Evolutionary conservation across 2,329 filamentous ascomycete genomes (phyloP), one percentile per base, ranked within the genome.

Genomic region (Aureobasidium sp.): DNA sequence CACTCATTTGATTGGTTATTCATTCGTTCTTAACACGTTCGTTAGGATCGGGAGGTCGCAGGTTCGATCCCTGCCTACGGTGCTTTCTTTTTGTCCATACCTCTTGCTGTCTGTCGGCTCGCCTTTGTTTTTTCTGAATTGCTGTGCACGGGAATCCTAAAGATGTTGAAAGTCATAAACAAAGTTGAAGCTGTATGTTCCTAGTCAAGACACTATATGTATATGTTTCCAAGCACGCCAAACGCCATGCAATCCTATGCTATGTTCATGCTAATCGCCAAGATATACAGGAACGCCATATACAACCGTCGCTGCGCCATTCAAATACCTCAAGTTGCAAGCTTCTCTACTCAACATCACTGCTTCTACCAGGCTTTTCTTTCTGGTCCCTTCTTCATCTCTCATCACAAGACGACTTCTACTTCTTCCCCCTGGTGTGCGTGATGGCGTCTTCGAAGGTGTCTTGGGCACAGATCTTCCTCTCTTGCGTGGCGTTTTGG

Each of bases 281-380:
- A 96, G 79, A 75, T 91, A 97, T 65, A 96, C 90, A 34, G 94
- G 94, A 71, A 99, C 88, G 16, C 94, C 94, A 77, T 97, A 99
- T 59, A 97, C 87, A 66, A 94, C 92, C 29, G 94, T 90, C 41
- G 93, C 91, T 11, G 93, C 94, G 0, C 91, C 94, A 69, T 96
- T 99, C 67, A 99, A 78, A 77, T 96, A 97, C 72, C 84, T 84
- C 76, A 99, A 84, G 67, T 90, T 85, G 76, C 94, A 97, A n/a
- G 85, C 87, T 63, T 83, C 82, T 66, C 90, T 82, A 14, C 89
- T 90, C 68, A 78, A 82, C 36, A 85, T 84, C 39, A 97, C 87
- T 0, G 94, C 94, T 72, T 93, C 86, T n/a, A 90, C 87, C 63
- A 97, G 76, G 42, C 72, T 78, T 68, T 70, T 68, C 62, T 67